A percentile compares a stretch with the other conserved stretches of the same genome.
Evolutionary conservation across 106 monocot genomes (phyloP).

Genomic region (Allium sativum): DNA sequence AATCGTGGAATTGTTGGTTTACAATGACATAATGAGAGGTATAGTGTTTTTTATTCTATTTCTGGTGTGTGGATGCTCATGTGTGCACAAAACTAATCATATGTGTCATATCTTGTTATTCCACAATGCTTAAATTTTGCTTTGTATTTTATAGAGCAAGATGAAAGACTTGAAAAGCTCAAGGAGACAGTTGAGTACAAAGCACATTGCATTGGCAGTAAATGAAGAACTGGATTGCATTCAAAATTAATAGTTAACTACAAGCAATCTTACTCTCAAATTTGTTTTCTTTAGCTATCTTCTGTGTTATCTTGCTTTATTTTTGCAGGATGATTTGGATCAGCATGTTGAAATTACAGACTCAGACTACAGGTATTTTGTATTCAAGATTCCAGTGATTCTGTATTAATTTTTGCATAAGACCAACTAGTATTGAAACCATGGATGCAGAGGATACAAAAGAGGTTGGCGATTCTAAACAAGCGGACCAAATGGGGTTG

Average conservation of each 20-base stretch:
- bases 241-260: constrained; percentile 65
- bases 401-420: neutral
- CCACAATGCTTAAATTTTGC: neutral
- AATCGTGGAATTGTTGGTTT: constrained; percentile 63
- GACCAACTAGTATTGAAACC: neutral
- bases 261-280: neutral
- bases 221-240: constrained; percentile 84
- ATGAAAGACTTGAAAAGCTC: constrained; percentile 69
- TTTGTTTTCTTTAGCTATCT: neutral
- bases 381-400: neutral
- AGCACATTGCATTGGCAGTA: constrained; percentile 86
- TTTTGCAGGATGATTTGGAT: constrained; percentile 40
- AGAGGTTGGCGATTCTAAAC: constrained; percentile 61
- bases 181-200: constrained; percentile 85
- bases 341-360: constrained; percentile 37
- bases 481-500: constrained; percentile 63
- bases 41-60: neutral
- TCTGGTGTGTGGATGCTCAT: neutral
- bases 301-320: neutral
- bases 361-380: constrained; percentile 35
- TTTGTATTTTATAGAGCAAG: constrained; percentile 58
- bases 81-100: no score
- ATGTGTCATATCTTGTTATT: neutral
- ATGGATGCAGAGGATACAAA: constrained; percentile 61
- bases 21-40: constrained; percentile 72